These are phyloP conservation scores for Plasmodium coatneyi DNA, from an alignment of 169 alveolate genomes.

Conservation along the genomic window DNA sequence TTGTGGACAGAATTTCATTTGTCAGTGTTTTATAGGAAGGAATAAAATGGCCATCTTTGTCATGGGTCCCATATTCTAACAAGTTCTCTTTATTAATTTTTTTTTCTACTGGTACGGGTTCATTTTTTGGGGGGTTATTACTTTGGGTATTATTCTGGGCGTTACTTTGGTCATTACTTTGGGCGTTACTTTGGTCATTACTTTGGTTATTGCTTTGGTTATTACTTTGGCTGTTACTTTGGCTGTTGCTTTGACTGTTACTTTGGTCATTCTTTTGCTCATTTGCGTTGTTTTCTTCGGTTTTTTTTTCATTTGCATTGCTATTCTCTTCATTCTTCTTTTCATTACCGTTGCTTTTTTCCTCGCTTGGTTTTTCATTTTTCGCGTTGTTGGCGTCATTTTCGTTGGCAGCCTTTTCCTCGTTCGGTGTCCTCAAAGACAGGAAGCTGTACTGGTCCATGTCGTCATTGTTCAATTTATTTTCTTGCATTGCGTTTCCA, in stretches of 20 bases:
- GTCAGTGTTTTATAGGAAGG: slow-evolving; percentile 71
- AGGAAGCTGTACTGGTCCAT: slow-evolving; percentile 17
- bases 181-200: neutral
- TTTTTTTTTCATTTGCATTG: neutral
- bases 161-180: neutral
- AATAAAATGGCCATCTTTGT: slow-evolving; percentile 46
- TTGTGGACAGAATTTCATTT: slow-evolving; percentile 59
- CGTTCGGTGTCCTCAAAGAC: neutral
- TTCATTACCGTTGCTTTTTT: neutral
- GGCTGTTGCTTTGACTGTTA: neutral
- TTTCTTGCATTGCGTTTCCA: neutral
- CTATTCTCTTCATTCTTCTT: slow-evolving; percentile 6
- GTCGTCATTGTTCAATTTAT: slow-evolving; percentile 4
- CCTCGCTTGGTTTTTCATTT: slow-evolving; percentile 2
- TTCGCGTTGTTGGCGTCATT: slow-evolving; percentile 4
- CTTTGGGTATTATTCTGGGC: neutral
- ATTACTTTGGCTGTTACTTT: neutral
- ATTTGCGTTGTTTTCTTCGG: slow-evolving; percentile 1
- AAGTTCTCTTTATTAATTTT: slow-evolving; percentile 60
- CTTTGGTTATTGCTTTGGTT: slow-evolving; percentile 9
- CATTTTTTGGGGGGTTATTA: slow-evolving; percentile 4
- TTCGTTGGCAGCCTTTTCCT: slow-evolving; percentile 6
- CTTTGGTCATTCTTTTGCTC: slow-evolving; percentile 16
- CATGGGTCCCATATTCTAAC: slow-evolving; percentile 68
- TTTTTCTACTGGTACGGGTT: slow-evolving; percentile 14